Percentiles rank a stretch among this genome's conserved stretches.
Conservation (phyloP, 2,329 filamentous ascomycete species). For the Teratosphaeria nubilosa region DNA sequence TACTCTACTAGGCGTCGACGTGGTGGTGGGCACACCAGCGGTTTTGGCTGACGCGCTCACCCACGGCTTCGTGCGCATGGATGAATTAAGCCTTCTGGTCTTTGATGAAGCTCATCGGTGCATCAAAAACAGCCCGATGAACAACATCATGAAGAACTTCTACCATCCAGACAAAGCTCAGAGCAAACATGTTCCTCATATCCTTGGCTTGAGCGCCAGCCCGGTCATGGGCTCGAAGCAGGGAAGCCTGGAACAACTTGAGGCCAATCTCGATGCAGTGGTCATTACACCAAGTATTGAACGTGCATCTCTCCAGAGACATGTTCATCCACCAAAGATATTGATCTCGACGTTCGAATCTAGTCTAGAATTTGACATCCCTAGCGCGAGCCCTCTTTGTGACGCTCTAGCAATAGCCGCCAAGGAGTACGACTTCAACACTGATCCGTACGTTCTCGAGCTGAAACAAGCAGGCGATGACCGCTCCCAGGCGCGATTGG, state of each 20-base stretch:
- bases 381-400: slow-evolving; percentile 10
- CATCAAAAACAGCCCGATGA: slow-evolving; percentile 51
- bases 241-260: slow-evolving; percentile 50
- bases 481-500: slow-evolving; percentile 12
- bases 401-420: slow-evolving; percentile 2
- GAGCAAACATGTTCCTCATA: slow-evolving; percentile 45
- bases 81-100: slow-evolving; percentile 56
- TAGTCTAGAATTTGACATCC: background rate
- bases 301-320: slow-evolving; percentile 57
- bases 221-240: slow-evolving; percentile 55
- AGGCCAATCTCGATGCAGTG: slow-evolving; percentile 58
- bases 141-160: slow-evolving; percentile 61
- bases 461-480: slow-evolving; percentile 22
- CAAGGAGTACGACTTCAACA: slow-evolving; percentile 22
- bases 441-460: slow-evolving; percentile 32
- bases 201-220: slow-evolving; percentile 74
- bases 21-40: slow-evolving; percentile 72
- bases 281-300: slow-evolving; percentile 60
- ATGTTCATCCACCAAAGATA: slow-evolving; percentile 58
- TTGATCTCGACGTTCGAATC: slow-evolving; percentile 25
- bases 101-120: slow-evolving; percentile 81
- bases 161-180: slow-evolving; percentile 44
- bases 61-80: slow-evolving; percentile 63
- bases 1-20: slow-evolving; percentile 51
- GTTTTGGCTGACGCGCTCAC: slow-evolving; percentile 63